A percentile compares a stretch with the other conserved stretches of the same genome.
Evolutionary conservation across 768 basidiomycete genomes (phyloP).

Genomic region (Hemileccinum impolitum): DNA sequence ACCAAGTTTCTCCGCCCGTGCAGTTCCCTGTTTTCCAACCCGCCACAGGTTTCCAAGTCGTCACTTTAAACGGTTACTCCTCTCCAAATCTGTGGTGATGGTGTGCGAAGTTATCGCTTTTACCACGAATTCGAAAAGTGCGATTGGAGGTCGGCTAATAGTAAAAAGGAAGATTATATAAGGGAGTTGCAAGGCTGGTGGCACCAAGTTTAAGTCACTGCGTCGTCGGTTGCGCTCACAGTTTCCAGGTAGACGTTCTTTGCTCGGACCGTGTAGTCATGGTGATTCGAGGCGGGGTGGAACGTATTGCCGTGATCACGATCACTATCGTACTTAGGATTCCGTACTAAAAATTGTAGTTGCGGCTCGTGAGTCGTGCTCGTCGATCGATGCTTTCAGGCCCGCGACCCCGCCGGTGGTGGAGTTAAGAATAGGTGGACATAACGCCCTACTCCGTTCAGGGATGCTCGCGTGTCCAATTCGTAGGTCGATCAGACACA

Average conservation of each 20-base stretch:
- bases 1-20: neutral
- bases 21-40: neutral
- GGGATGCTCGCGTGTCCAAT: neutral
- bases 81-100: too few species aligned
- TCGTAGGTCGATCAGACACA: neutral
- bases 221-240: too few species aligned
- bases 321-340: neutral
- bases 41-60: neutral
- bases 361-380: too few species aligned
- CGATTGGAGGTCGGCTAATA: too few species aligned
- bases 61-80: neutral
- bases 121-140: too few species aligned
- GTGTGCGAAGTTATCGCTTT: too few species aligned
- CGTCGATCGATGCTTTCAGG: too few species aligned
- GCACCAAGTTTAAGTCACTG: too few species aligned
- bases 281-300: neutral
- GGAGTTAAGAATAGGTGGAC: neutral
- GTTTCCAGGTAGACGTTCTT: neutral
- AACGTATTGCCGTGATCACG: too few species aligned
- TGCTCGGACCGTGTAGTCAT: neutral
- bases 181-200: neutral
- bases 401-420: too few species aligned
- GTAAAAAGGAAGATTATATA: neutral
- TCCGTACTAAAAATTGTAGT: neutral
- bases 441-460: neutral